These are phyloP conservation scores for Amylocystis lapponica DNA, from an alignment of 768 basidiomycete species.

Conservation along the genomic window DNA sequence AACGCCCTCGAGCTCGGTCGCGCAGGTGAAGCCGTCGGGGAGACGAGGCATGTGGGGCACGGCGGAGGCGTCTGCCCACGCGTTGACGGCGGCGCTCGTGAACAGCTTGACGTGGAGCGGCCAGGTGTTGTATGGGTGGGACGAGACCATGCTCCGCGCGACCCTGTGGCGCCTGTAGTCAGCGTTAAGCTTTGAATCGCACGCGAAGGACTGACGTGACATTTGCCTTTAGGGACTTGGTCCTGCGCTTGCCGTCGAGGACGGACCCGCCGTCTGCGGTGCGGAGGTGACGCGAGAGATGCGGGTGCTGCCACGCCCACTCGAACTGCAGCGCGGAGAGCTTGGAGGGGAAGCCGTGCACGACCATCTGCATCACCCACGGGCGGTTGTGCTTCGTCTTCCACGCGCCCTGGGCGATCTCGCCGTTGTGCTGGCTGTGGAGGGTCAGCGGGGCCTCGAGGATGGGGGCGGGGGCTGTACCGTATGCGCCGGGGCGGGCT, in stretches of 20 bases:
- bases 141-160: conserved; percentile 55
- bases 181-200: neutral
- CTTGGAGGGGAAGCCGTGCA: conserved; percentile 77
- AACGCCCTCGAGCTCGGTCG: conserved; percentile 61
- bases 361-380: conserved; percentile 85
- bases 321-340: conserved; percentile 75
- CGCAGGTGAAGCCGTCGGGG: conserved; percentile 47
- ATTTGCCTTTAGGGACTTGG: conserved; percentile 34
- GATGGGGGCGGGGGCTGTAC: conserved; percentile 23
- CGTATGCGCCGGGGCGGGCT: conserved; percentile 60
- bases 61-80: conserved; percentile 39
- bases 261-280: conserved; percentile 35
- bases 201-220: conserved; percentile 35
- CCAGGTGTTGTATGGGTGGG: conserved; percentile 65
- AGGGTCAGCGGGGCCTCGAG: neutral
- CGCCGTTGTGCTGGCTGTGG: conserved; percentile 75
- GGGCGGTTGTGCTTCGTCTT: conserved; percentile 58
- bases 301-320: conserved; percentile 84
- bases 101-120: conserved; percentile 75
- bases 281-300: conserved; percentile 60
- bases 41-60: conserved; percentile 28
- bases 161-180: conserved; percentile 34
- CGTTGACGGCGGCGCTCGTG: conserved; percentile 50
- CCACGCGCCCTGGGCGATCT: conserved; percentile 62
- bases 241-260: conserved; percentile 27